Conservation (phyloP, 805 yeast genomes). For the Yamadazyma scolyti region DNA sequence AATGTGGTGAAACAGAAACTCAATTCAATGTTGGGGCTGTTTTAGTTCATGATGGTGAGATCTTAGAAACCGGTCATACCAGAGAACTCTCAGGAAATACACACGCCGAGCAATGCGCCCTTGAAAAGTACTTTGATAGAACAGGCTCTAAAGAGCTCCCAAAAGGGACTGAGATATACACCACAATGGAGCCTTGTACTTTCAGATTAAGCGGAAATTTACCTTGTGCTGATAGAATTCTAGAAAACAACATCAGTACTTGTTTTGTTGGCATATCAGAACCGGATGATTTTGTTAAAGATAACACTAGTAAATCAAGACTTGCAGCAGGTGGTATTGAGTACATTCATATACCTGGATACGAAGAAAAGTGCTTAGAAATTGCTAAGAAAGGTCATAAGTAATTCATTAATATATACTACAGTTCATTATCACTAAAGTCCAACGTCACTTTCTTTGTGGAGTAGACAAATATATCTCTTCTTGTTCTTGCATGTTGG, state of each 20-base stretch:
- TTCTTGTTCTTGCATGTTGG: conserved; percentile 14
- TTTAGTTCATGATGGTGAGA: conserved; percentile 53
- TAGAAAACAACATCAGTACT: conserved; percentile 55
- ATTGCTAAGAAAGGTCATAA: conserved; percentile 76
- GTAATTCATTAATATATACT: conserved; percentile 9
- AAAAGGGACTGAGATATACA: conserved; percentile 73
- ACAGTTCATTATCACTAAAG: conserved; percentile 18
- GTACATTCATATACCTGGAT: conserved; percentile 80
- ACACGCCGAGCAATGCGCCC: conserved; percentile 95
- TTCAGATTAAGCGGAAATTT: conserved; percentile 81
- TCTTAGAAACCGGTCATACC: conserved; percentile 82
- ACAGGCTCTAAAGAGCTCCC: conserved; percentile 49
- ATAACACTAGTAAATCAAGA: conserved; percentile 60
- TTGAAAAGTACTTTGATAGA: conserved; percentile 61
- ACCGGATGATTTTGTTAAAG: conserved; percentile 83
- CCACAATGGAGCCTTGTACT: conserved; percentile 98
- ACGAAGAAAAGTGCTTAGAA: conserved; percentile 62
- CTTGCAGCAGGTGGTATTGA: conserved; percentile 57
- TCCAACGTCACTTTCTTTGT: conserved; percentile 32
- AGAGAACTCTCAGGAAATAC: conserved; percentile 93
- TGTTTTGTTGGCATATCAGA: conserved; percentile 91
- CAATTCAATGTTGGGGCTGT: conserved; percentile 96
- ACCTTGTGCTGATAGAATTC: conserved; percentile 82
- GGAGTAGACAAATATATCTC: conserved; percentile 37
- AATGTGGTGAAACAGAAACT: conserved; percentile 76